Percentiles rank a stretch among this genome's conserved stretches.
Conservation (phyloP, 495 filamentous ascomycete genomes). For the Aspergillus indologenus region DNA sequence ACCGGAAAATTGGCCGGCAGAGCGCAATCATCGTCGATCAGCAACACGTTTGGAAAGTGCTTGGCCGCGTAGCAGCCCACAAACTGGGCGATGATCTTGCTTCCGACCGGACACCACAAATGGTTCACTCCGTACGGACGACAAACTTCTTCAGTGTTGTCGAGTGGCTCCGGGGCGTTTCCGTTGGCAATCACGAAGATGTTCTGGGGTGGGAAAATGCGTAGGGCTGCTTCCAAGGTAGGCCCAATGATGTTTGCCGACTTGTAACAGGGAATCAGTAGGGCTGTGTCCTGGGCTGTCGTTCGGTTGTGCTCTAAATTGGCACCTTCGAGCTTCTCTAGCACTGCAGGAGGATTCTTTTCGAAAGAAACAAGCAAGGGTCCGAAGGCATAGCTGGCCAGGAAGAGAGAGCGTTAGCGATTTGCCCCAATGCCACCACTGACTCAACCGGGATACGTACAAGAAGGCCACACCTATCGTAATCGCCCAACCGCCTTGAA, state of each 20-base stretch:
- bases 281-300: conserved; percentile 25
- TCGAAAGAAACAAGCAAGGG: not conserved
- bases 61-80: conserved; percentile 44
- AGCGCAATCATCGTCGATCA: conserved; percentile 49
- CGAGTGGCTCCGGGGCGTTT: conserved; percentile 37
- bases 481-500: not conserved
- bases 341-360: conserved; percentile 1
- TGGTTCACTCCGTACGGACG: conserved; percentile 40
- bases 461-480: not conserved
- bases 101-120: conserved; percentile 37
- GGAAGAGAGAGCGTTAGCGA: not conserved
- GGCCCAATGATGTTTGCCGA: conserved; percentile 40
- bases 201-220: conserved; percentile 42
- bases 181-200: conserved; percentile 49
- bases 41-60: conserved; percentile 38
- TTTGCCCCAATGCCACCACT: not conserved
- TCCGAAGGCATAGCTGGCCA: not conserved
- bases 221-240: conserved; percentile 44
- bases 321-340: not conserved
- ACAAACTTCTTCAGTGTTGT: conserved; percentile 45
- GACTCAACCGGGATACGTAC: not conserved
- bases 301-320: not conserved
- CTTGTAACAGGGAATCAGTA: conserved; percentile 50
- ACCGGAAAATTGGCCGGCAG: conserved; percentile 44
- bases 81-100: conserved; percentile 46